Evolutionary conservation across 164 flowering plant species (phyloP), one percentile per base, ranked within the genome.

Genomic region (Aristolochia contorta): DNA sequence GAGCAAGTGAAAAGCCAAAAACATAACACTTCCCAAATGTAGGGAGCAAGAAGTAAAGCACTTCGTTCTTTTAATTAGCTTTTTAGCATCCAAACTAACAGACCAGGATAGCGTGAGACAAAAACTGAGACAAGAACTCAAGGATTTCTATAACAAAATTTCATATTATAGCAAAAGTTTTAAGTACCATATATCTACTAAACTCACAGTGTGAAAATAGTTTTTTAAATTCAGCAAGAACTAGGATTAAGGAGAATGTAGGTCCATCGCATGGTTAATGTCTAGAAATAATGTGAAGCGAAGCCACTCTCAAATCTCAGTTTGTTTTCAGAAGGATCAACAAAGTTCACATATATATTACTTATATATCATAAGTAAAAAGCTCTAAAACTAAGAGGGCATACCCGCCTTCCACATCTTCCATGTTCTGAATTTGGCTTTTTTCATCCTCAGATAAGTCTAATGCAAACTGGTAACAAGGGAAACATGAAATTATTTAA

Each of bases 371-470:
- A 3, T 24, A 18, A 54, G 30, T 16, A 56, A 48, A 21, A 53
- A 52, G 30, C 52, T 56, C n/a, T n/a, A 19, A n/a, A 50, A 8
- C 21, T n/a, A 3, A n/a, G 10, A 50, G 12, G 54, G 64, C 65
- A 43, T 72, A 89, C 96, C 87, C 65, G 71, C 54, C 60, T 61
- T 74, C 88, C 37, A 64, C 75, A 47, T 73, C 75, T 56, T 79
- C 83, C 74, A 83, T 58, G 62, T 64, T 46, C 57, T 71, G 73
- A 68, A 88, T 71, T 58, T 78, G 79, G 56, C 67, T 59, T 73
- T 70, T 80, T 65, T 91, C 97, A 62, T 82, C 86, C 69, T 86
- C 90, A 24, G 79, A 79, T 50, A 89, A 56, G 65, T 91, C 96
- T 72, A 91, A 75, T 6, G 95, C 91, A 65, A 91, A 82, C 98